These are phyloP conservation scores for Citeromyces matritensis DNA, from an alignment of 805 yeast genomes.

Conservation along the genomic window DNA sequence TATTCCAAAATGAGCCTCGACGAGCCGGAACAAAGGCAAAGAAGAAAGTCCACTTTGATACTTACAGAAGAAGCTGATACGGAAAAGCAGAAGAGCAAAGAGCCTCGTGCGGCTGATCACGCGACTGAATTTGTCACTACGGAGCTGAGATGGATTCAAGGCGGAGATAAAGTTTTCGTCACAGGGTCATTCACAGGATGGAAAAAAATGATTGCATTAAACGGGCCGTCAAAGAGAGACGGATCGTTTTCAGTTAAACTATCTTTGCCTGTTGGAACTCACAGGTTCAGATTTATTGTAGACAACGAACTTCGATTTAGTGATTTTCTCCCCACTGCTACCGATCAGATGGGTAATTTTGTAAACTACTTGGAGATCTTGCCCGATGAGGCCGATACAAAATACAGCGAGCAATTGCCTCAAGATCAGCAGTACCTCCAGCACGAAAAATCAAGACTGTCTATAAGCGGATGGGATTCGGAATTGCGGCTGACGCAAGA, in stretches of 20 bases:
- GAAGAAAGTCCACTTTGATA: slow-evolving; percentile 60
- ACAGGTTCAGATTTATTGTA: slow-evolving; percentile 83
- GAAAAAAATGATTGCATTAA: slow-evolving; percentile 91
- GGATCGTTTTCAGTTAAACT: slow-evolving; percentile 51
- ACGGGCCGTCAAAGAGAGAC: slow-evolving; percentile 30
- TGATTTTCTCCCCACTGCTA: slow-evolving; percentile 87
- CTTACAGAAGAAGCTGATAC: slow-evolving; percentile 53
- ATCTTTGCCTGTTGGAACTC: slow-evolving; percentile 82
- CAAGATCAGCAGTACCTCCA: slow-evolving; percentile 6
- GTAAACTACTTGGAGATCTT: slow-evolving; percentile 76
- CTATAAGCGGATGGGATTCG: slow-evolving; percentile 33
- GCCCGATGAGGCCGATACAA: slow-evolving; percentile 6
- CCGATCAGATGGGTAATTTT: slow-evolving; percentile 92
- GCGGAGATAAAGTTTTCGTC: slow-evolving; percentile 90
- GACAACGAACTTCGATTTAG: slow-evolving; percentile 86
- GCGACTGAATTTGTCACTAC: slow-evolving; percentile 24
- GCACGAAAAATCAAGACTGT: slow-evolving; percentile 9
- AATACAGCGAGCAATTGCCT: no score
- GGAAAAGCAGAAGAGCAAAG: slow-evolving; percentile 19
- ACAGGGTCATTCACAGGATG: slow-evolving; percentile 98
- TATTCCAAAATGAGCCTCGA: slow-evolving; percentile 6
- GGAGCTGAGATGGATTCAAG: slow-evolving; percentile 85
- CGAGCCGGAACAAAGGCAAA: slow-evolving; percentile 12
- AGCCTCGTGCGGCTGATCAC: slow-evolving; percentile 12
- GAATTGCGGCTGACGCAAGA: slow-evolving; percentile 49